A percentile compares a stretch with the other conserved stretches of the same genome.
These are phyloP conservation scores for Chalciporus sp. DNA, from an alignment of 1,284 basidiomycete species.

Conservation along the genomic window DNA sequence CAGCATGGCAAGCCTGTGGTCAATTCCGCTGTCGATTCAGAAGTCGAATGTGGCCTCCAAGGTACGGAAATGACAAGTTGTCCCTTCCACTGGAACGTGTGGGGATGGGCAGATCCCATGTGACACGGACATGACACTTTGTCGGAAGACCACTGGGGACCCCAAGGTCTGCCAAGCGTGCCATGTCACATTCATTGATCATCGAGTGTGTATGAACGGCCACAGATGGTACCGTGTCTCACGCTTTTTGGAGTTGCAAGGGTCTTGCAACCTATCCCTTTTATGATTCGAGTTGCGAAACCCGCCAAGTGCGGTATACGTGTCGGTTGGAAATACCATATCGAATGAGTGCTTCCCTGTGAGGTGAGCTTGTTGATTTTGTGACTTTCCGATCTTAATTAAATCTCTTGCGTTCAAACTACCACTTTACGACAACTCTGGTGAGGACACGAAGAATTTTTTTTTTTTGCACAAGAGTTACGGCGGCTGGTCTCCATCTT, in stretches of 20 bases:
- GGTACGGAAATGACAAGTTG: not conserved
- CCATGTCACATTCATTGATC: slow-evolving; percentile 1
- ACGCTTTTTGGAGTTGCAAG: not conserved
- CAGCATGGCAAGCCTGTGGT: slow-evolving; percentile 22
- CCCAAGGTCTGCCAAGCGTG: slow-evolving; percentile 1
- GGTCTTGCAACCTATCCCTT: not conserved
- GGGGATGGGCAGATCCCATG: not conserved
- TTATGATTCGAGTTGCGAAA: not conserved
- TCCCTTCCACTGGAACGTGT: not conserved
- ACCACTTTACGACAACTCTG: not conserved
- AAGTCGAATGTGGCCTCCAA: slow-evolving; percentile 1
- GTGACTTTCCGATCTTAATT: not conserved
- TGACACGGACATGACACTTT: slow-evolving; percentile 7
- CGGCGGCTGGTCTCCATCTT: slow-evolving; percentile 15
- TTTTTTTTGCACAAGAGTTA: slow-evolving; percentile 4
- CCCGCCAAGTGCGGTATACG: not conserved
- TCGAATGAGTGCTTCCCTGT: slow-evolving; percentile 7
- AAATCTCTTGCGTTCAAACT: slow-evolving; percentile 3
- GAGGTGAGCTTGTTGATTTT: slow-evolving; percentile 4
- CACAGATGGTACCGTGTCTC: not conserved
- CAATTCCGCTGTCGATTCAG: slow-evolving; percentile 2
- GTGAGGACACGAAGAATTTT: not conserved
- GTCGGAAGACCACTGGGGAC: slow-evolving; percentile 9
- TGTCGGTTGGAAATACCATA: not conserved
- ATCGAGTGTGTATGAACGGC: no score